Base-by-base conservation (phyloP, 2,329 filamentous ascomycete genomes). In the Corynespora cassiicola region DNA sequence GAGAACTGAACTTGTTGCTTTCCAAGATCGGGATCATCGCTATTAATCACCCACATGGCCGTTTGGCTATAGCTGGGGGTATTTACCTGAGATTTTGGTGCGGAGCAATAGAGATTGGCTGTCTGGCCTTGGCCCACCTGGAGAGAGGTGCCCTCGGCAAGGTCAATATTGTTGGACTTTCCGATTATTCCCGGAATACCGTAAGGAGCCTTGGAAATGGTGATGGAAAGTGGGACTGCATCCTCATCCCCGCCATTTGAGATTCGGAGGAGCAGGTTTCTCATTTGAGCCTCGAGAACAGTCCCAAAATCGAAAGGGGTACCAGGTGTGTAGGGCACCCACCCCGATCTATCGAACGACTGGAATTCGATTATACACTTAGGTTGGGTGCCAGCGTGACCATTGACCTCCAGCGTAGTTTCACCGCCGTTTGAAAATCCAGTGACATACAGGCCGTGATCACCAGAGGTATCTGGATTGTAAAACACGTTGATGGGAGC, bases 171-270 rank as follows among this genome's bases (percentile, higher is more conserved):
- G 54, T 83, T 84, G 9, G 69, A 71, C 1, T 79, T 76, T 14
- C 73, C 70, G 24, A 84, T 72, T 15, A 82, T 73, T 3, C 78
- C 76, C n/a, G 65, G 50, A 3, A 79, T 69, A 10, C 78, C 79
- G 36, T 79, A 82, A 0, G 81, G 81, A 4, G 80, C 79, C 54
- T 84, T 84, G 0, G 80, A 84, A 2, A 84, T 78, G 0, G 80
- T 82, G 10, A 83, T 62, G 0, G 75, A 78, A 2, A 83, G 69
- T 1, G 73, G 71, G 33, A 76, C 75, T 42, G 76, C 75, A 23
- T 56, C 64, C 1, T 31, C 11, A 17, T 28, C 45, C 7, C 75
- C 78, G 31, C 72, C 74, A 52, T 83, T 84, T 22, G 74, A 79
- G 16, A 83, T 56, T 1, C 80, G 73, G 58, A 84, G 68, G 34